These are phyloP conservation scores for Trametes polyzona DNA, from an alignment of 1,284 basidiomycete genomes.

Conservation along the genomic window DNA sequence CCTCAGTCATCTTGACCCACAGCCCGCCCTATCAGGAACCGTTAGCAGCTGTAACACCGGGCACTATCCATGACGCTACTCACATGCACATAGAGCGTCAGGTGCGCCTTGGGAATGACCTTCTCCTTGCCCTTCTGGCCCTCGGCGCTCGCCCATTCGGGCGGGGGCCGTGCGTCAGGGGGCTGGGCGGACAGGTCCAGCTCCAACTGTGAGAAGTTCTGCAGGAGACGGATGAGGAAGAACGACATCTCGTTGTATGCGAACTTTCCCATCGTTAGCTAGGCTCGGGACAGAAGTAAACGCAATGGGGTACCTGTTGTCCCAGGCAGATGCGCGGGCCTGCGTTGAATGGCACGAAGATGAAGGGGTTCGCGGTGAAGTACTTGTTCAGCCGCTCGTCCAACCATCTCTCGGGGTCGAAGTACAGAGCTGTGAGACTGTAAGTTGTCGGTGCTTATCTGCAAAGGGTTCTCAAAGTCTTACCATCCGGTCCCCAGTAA, in stretches of 20 bases:
- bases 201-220: constrained; percentile 50
- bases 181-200: constrained; percentile 37
- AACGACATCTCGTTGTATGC: constrained; percentile 48
- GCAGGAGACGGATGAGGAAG: constrained; percentile 45
- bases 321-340: constrained; percentile 63
- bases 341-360: constrained; percentile 65
- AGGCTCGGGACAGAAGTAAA: too few species aligned
- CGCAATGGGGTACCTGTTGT: constrained; percentile 45
- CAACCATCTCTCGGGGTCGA: constrained; percentile 65
- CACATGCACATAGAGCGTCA: constrained; percentile 26
- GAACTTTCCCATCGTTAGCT: constrained; percentile 34
- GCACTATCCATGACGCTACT: neutral
- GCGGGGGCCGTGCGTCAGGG: constrained; percentile 21
- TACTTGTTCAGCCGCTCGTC: constrained; percentile 56
- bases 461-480: too few species aligned
- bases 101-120: constrained; percentile 23
- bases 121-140: constrained; percentile 24
- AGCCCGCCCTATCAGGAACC: constrained; percentile 28
- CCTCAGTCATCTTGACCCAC: constrained; percentile 34
- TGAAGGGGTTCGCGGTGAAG: constrained; percentile 58
- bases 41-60: neutral
- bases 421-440: constrained; percentile 43
- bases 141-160: constrained; percentile 23
- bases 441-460: too few species aligned
- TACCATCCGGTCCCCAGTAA: constrained; percentile 36